Conservation (phyloP, 1,139 yeast genomes). For the Sugiyamaella grinbergsii region DNA sequence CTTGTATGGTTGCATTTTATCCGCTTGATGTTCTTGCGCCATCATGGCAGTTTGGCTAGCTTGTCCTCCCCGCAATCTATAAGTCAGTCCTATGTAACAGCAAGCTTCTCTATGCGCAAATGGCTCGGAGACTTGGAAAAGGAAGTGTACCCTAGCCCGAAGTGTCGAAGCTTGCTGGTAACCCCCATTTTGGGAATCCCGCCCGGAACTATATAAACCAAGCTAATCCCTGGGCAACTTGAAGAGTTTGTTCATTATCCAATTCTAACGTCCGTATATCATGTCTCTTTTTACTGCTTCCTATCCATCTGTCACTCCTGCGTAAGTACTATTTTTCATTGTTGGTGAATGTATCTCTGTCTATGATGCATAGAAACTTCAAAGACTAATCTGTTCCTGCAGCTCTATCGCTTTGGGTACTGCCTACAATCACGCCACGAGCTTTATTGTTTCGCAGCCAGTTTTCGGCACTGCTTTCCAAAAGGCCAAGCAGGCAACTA, state of each 20-base stretch:
- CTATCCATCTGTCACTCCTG: conserved; percentile 17
- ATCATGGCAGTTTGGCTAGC: no score
- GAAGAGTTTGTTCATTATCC: neutral
- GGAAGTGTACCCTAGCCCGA: conserved; percentile 3
- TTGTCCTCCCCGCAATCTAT: no score
- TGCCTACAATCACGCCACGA: conserved; percentile 44
- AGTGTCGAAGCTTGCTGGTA: neutral
- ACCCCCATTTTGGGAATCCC: neutral
- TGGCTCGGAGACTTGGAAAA: no score
- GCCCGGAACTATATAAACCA: conserved; percentile 8
- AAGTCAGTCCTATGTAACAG: neutral
- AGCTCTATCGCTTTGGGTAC: conserved; percentile 48
- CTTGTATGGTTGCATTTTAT: no score
- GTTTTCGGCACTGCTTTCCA: conserved; percentile 46
- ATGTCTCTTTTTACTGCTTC: conserved; percentile 17
- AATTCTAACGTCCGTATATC: neutral
- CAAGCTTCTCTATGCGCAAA: no score
- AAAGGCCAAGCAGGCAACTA: conserved; percentile 41
- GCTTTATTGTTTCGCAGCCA: conserved; percentile 45
- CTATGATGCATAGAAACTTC: neutral
- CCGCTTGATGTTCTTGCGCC: no score
- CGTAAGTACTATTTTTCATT: conserved; percentile 12
- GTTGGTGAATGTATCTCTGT: neutral
- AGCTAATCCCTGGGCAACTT: neutral
- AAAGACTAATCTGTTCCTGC: neutral